Evolutionary conservation across 2,329 filamentous ascomycete species (phyloP).

Genomic region (Sclerotinia trifoliorum): DNA sequence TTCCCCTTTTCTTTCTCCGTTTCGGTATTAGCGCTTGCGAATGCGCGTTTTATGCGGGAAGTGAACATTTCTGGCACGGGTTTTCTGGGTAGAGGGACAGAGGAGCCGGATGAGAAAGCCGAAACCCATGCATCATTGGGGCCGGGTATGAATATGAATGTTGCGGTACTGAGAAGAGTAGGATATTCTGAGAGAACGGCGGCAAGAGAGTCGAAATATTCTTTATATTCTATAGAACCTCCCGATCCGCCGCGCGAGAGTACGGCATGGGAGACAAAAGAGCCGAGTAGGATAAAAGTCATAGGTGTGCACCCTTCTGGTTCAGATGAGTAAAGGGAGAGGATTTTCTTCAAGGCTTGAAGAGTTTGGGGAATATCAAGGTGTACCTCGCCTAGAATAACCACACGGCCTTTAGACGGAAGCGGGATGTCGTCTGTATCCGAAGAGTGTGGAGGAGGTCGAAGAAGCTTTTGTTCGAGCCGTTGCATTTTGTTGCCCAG

Average conservation of each 20-base stretch:
- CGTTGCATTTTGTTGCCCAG: constrained; percentile 79
- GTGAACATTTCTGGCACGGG: constrained; percentile 87
- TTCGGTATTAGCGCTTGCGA: constrained; percentile 75
- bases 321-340: constrained; percentile 69
- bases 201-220: constrained; percentile 87
- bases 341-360: constrained; percentile 75
- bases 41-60: constrained; percentile 75
- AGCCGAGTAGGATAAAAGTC: constrained; percentile 79
- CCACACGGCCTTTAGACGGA: constrained; percentile 53
- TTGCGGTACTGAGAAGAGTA: constrained; percentile 71
- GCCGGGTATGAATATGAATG: constrained; percentile 90
- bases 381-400: constrained; percentile 83
- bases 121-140: constrained; percentile 98
- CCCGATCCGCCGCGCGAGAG: constrained; percentile 68
- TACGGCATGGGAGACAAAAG: constrained; percentile 69
- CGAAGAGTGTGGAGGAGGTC: constrained; percentile 29
- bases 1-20: constrained; percentile 50
- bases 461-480: constrained; percentile 68
- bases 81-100: constrained; percentile 66
- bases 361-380: constrained; percentile 82
- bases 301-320: constrained; percentile 66
- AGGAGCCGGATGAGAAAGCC: constrained; percentile 74
- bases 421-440: constrained; percentile 28
- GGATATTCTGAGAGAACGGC: constrained; percentile 81
- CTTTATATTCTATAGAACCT: constrained; percentile 94